Conservation (phyloP, 306 rosid species). For the Cucurbita moschata region DNA sequence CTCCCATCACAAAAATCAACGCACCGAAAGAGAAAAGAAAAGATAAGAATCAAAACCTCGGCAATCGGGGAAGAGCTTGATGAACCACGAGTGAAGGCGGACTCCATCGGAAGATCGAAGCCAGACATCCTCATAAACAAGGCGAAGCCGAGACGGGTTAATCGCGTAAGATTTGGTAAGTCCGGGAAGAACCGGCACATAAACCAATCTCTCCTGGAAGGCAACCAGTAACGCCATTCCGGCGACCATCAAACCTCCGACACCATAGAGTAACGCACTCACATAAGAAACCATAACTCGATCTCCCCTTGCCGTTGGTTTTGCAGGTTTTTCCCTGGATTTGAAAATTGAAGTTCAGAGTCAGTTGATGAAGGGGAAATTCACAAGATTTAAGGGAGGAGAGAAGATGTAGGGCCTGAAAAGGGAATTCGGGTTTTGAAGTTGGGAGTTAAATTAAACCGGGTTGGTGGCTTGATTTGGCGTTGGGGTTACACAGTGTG, state of each 20-base stretch:
- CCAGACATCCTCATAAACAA: conserved; percentile 76
- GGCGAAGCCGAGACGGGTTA: conserved; percentile 73
- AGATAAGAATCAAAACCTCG: conserved; percentile 38
- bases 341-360: not conserved
- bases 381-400: not conserved
- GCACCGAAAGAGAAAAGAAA: not conserved
- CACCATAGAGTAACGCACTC: conserved; percentile 56
- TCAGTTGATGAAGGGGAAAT: not conserved
- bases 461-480: not conserved
- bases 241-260: conserved; percentile 71
- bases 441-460: not conserved
- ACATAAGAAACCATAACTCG: conserved; percentile 58
- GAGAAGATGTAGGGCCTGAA: not conserved
- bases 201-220: conserved; percentile 78
- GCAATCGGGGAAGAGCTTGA: conserved; percentile 78
- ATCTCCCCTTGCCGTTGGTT: not conserved
- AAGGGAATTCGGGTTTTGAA: not conserved
- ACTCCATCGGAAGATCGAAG: conserved; percentile 84
- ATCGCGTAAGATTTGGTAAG: conserved; percentile 69
- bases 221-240: conserved; percentile 94
- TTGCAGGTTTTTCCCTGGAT: not conserved
- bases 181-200: conserved; percentile 89
- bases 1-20: not conserved
- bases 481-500: not conserved
- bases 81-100: conserved; percentile 94